A percentile compares a stretch with the other conserved stretches of the same genome.
Conservation (phyloP, 2,329 filamentous ascomycete species). For the Tolypocladium nubicola region DNA sequence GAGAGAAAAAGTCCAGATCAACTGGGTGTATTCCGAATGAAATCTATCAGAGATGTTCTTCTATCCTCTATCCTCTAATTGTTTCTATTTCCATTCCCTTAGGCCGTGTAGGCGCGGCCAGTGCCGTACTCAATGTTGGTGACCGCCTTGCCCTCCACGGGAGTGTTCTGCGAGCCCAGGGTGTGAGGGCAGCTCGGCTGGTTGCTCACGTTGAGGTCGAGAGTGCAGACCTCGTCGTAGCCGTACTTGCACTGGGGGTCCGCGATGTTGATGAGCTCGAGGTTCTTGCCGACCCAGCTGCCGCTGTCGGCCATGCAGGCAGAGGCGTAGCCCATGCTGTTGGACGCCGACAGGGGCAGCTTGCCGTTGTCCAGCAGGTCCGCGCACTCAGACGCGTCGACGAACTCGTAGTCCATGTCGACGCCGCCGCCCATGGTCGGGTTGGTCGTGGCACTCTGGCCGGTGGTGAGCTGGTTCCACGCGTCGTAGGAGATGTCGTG, state of each 20-base stretch:
- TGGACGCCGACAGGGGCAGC: slow-evolving; percentile 43
- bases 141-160: slow-evolving; percentile 24
- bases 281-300: slow-evolving; percentile 42
- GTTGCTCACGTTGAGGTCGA: slow-evolving; percentile 37
- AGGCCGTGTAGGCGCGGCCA: slow-evolving; percentile 23
- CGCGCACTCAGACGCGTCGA: slow-evolving; percentile 36
- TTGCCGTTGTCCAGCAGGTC: slow-evolving; percentile 37
- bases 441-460: slow-evolving; percentile 32
- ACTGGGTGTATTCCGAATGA: not conserved
- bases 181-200: slow-evolving; percentile 38
- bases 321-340: slow-evolving; percentile 44
- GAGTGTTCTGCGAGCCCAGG: slow-evolving; percentile 22
- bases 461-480: slow-evolving; percentile 47
- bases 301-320: slow-evolving; percentile 31
- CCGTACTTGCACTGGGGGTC: slow-evolving; percentile 40
- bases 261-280: slow-evolving; percentile 41
- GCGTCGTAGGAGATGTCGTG: slow-evolving; percentile 52
- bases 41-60: not conserved
- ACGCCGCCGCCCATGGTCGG: slow-evolving; percentile 39
- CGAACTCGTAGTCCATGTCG: slow-evolving; percentile 38
- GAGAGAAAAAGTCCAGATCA: not conserved
- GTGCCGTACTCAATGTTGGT: slow-evolving; percentile 42
- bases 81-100: not conserved
- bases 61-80: not conserved
- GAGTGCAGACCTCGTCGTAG: slow-evolving; percentile 37